Evolutionary conservation across 1,284 basidiomycete species (phyloP).

Genomic region (Schizophyllum amplum): DNA sequence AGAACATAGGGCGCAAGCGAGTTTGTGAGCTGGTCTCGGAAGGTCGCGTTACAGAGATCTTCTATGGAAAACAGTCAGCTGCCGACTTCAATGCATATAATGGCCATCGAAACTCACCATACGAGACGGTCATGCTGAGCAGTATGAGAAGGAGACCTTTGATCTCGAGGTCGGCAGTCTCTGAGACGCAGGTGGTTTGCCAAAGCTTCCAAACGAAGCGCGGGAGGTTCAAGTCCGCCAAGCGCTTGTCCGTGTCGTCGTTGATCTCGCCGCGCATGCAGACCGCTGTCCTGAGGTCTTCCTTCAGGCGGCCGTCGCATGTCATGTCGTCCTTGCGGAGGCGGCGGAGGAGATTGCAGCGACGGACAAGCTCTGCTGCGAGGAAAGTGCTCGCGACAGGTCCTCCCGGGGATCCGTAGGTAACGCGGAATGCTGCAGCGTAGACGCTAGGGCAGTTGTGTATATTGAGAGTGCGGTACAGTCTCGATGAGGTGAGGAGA

Average conservation of each 20-base stretch:
- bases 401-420: constrained; percentile 44
- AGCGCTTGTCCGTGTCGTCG: constrained; percentile 19
- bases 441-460: constrained; percentile 49
- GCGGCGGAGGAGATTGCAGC: constrained; percentile 36
- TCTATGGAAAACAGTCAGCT: no score
- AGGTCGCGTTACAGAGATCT: no score
- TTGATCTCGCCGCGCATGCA: constrained; percentile 45
- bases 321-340: constrained; percentile 29
- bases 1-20: no score
- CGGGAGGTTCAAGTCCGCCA: no score
- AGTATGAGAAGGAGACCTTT: no score
- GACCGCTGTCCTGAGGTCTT: constrained; percentile 43
- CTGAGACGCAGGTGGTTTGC: no score
- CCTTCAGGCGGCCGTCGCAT: constrained; percentile 10
- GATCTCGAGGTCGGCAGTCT: no score
- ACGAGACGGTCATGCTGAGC: no score
- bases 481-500: constrained; percentile 30
- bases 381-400: constrained; percentile 35
- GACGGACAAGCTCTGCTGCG: constrained; percentile 34
- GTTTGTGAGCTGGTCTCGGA: no score
- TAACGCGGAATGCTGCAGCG: constrained; percentile 45
- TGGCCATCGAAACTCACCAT: no score
- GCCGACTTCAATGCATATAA: no score
- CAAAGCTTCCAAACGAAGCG: no score
- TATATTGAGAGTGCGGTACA: constrained; percentile 36